Conservation (phyloP, 768 basidiomycete genomes). For the Suillus ampliporus region DNA sequence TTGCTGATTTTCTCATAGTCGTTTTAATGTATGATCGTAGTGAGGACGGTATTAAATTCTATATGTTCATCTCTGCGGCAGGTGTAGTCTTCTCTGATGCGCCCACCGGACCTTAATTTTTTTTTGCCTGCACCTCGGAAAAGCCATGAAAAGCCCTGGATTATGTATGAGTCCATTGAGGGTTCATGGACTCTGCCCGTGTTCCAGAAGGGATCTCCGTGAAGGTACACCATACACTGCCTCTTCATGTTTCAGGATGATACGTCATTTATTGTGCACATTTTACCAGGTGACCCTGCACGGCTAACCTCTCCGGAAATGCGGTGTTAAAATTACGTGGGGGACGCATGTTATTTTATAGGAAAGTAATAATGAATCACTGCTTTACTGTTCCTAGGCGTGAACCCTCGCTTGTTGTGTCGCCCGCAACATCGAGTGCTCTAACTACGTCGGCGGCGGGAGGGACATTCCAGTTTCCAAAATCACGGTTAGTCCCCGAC, state of each 20-base stretch:
- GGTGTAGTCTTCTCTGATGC: constrained; percentile 81
- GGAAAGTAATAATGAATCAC: not conserved
- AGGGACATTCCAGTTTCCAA: no score
- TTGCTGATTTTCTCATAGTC: constrained; percentile 14
- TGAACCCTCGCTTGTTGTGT: not conserved
- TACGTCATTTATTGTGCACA: constrained; percentile 16
- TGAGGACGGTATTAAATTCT: constrained; percentile 83
- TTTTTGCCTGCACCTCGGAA: constrained; percentile 82
- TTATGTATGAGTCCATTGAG: constrained; percentile 81
- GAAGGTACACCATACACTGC: constrained; percentile 55
- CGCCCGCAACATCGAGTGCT: not conserved
- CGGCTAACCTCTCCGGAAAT: not conserved
- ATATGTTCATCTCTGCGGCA: constrained; percentile 76
- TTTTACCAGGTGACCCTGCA: constrained; percentile 65
- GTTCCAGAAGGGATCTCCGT: constrained; percentile 84
- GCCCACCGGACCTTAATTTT: constrained; percentile 83
- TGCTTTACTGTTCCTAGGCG: not conserved
- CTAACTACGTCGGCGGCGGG: not conserved
- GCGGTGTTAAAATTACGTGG: not conserved
- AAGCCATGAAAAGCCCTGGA: constrained; percentile 85
- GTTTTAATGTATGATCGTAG: constrained; percentile 35
- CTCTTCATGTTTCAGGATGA: constrained; percentile 17
- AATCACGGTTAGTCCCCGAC: not conserved
- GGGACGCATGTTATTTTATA: not conserved
- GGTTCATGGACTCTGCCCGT: constrained; percentile 74